Percentiles rank a stretch among this genome's conserved stretches.
Conservation (phyloP, 179 eudicot genomes). For the Drosera spatulata region DNA sequence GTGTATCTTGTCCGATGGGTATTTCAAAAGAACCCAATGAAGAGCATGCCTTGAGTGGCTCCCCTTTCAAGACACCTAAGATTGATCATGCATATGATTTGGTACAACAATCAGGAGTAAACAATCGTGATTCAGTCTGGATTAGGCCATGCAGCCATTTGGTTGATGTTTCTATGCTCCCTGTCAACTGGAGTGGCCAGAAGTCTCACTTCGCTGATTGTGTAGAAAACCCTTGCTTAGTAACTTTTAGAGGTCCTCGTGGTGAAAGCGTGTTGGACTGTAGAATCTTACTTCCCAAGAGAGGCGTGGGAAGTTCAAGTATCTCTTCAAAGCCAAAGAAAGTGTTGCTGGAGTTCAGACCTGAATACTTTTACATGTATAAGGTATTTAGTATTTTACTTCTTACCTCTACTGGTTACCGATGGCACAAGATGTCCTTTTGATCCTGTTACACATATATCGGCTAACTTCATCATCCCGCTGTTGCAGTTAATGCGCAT, state of each 20-base stretch:
- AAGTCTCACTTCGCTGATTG: conserved; percentile 17
- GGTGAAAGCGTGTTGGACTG: conserved; percentile 13
- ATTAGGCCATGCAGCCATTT: conserved; percentile 10
- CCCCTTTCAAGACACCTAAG: conserved; percentile 51
- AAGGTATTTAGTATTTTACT: conserved; percentile 31
- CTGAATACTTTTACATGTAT: conserved; percentile 42
- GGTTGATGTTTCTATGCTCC: conserved; percentile 13
- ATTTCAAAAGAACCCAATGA: conserved; percentile 13
- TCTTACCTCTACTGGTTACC: neutral
- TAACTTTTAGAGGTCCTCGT: conserved; percentile 18
- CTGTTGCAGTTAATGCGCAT: conserved; percentile 52
- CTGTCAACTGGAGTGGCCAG: conserved; percentile 12
- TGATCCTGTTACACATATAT: neutral
- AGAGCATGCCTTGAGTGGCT: conserved; percentile 14
- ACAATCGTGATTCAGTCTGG: conserved; percentile 13
- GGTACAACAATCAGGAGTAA: conserved; percentile 10
- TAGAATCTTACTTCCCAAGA: conserved; percentile 26
- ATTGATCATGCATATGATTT: conserved; percentile 17
- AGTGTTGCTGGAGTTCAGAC: conserved; percentile 59
- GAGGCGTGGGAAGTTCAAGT: conserved; percentile 12
- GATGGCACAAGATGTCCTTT: conserved; percentile 5
- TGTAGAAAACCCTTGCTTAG: conserved; percentile 38
- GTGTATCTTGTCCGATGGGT: conserved; percentile 7
- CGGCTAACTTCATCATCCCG: conserved; percentile 7
- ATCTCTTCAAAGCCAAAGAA: conserved; percentile 21